Evolutionary conservation across 192 early-diverging fungal species (phyloP).

Genomic region (Coemansia sp.): DNA sequence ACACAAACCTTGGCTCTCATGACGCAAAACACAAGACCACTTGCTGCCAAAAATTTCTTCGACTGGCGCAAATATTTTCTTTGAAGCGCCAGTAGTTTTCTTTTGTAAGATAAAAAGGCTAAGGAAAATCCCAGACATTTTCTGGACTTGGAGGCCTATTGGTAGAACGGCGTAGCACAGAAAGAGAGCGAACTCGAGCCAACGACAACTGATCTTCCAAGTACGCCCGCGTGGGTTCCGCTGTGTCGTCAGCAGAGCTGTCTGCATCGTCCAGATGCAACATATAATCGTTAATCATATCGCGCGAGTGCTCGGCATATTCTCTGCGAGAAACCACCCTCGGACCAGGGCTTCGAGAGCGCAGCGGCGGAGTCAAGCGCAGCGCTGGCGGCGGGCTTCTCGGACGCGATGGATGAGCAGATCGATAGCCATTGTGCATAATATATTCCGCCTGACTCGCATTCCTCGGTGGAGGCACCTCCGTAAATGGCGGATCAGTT

Average conservation of each 20-base stretch:
- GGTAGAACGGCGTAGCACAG: neutral
- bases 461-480: neutral
- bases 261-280: constrained; percentile 17
- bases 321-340: neutral
- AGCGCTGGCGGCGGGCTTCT: neutral
- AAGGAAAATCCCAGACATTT: neutral
- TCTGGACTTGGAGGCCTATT: neutral
- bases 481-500: neutral
- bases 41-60: too few relatives aligned
- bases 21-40: too few relatives aligned
- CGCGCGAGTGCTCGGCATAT: neutral
- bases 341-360: neutral
- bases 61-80: too few relatives aligned
- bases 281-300: constrained; percentile 7
- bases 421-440: neutral
- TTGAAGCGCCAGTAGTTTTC: too few relatives aligned
- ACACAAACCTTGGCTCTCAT: too few relatives aligned
- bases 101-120: too few relatives aligned
- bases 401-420: neutral
- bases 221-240: neutral
- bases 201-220: neutral
- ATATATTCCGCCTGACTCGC: neutral
- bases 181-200: neutral
- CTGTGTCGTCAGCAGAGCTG: constrained; percentile 10
- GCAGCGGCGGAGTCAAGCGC: constrained; percentile 2